Percentiles rank a stretch among this genome's conserved stretches.
phyloP scores from a whole-genome alignment of 805 yeast genomes.

The Groenewaldozyma salmanticensis region DNA sequence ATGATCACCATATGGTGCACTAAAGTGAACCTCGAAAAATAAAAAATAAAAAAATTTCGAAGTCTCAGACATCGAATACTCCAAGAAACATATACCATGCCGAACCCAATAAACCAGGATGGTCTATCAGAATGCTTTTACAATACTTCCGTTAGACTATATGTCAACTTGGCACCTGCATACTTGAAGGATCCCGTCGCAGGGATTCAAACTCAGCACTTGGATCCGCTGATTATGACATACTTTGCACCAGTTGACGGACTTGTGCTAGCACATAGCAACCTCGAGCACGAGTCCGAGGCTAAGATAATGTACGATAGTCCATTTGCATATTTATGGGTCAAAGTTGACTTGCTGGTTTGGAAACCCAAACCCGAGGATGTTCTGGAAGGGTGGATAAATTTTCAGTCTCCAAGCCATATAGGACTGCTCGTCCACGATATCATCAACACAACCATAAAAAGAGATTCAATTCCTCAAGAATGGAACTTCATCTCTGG shows the following conservation, averaged over 20 bases:
- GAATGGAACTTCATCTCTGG: constrained; percentile 78
- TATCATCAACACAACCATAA: constrained; percentile 89
- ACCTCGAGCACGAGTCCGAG: constrained; percentile 41
- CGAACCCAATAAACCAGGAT: constrained; percentile 21
- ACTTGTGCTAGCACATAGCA: constrained; percentile 71
- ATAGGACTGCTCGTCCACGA: constrained; percentile 86
- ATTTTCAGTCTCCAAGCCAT: constrained; percentile 91
- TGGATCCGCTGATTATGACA: constrained; percentile 83
- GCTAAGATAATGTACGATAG: constrained; percentile 67
- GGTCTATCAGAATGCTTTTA: constrained; percentile 56
- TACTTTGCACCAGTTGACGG: constrained; percentile 67
- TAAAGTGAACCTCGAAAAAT: too few species aligned
- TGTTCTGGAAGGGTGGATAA: constrained; percentile 71
- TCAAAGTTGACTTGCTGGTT: constrained; percentile 66
- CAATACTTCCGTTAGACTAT: constrained; percentile 48
- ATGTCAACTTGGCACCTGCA: constrained; percentile 82
- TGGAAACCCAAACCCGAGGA: constrained; percentile 94
- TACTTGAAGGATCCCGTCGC: constrained; percentile 57
- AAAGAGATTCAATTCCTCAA: constrained; percentile 73
- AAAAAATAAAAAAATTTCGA: too few species aligned
- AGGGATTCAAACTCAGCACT: constrained; percentile 80
- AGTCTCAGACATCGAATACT: constrained; percentile 1
- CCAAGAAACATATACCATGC: too few species aligned
- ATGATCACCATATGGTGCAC: too few species aligned
- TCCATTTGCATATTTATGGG: constrained; percentile 87